phyloP scores from a whole-genome alignment of 768 basidiomycete species.

The Russula sp. region DNA sequence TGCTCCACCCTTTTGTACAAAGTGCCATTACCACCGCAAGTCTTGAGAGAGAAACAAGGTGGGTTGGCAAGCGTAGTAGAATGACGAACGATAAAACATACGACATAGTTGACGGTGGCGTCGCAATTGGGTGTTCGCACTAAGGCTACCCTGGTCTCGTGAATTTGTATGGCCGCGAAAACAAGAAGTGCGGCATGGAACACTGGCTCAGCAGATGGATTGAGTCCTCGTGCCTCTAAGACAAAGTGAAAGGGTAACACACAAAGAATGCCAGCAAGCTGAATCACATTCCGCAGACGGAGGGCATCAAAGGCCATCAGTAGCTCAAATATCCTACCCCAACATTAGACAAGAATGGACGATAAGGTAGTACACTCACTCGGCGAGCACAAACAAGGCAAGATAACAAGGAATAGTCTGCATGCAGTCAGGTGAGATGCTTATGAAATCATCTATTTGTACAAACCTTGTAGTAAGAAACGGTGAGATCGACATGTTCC shows the following conservation, averaged over 20 bases:
- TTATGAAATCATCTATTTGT: neutral
- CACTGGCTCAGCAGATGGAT: constrained; percentile 31
- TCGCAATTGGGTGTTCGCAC: constrained; percentile 34
- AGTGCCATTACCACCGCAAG: constrained; percentile 41
- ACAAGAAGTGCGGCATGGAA: constrained; percentile 73
- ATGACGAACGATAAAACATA: constrained; percentile 27
- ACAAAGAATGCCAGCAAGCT: constrained; percentile 69
- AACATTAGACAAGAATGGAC: constrained; percentile 1
- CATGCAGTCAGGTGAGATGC: constrained; percentile 9
- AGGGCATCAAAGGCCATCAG: constrained; percentile 81
- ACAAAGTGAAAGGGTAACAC: constrained; percentile 21
- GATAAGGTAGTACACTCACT: constrained; percentile 39
- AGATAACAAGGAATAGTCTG: constrained; percentile 82
- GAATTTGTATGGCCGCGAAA: constrained; percentile 68
- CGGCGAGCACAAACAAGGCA: constrained; percentile 74
- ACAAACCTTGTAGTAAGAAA: constrained; percentile 46
- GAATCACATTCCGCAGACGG: constrained; percentile 68
- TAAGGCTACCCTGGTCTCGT: constrained; percentile 62
- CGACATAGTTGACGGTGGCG: constrained; percentile 30
- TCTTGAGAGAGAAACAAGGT: constrained; percentile 28
- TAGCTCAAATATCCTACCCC: constrained; percentile 63
- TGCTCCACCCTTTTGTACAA: constrained; percentile 55
- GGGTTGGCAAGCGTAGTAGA: neutral
- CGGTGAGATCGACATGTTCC: constrained; percentile 37
- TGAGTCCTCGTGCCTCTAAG: neutral